Percentiles rank a stretch among this genome's conserved stretches.
phyloP scores from a whole-genome alignment of 805 yeast species.

The Sugiyamaella mastotermitis region DNA sequence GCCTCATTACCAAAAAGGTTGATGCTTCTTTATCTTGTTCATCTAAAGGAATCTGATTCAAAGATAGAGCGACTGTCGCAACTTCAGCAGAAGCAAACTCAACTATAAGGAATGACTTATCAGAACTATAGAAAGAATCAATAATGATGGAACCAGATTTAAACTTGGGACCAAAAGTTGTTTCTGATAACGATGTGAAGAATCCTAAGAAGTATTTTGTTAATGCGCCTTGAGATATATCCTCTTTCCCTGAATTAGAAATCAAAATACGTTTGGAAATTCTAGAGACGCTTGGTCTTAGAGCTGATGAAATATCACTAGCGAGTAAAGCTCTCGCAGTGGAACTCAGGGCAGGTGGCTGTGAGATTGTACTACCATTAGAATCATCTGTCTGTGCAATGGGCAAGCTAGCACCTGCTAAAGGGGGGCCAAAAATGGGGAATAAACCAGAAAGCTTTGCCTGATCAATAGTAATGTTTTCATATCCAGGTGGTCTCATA shows the following conservation, averaged over 20 bases:
- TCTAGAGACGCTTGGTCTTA: not conserved
- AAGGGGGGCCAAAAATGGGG: slow-evolving; percentile 45
- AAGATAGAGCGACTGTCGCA: slow-evolving; percentile 51
- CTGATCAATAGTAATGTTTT: slow-evolving; percentile 62
- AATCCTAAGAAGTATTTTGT: not conserved
- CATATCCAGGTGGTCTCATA: slow-evolving; percentile 63
- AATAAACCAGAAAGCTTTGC: slow-evolving; percentile 78
- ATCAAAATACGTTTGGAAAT: not conserved
- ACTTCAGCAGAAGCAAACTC: slow-evolving; percentile 45
- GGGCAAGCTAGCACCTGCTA: not conserved
- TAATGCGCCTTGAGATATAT: not conserved
- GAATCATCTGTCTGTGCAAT: slow-evolving; percentile 8
- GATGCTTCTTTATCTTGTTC: slow-evolving; percentile 1
- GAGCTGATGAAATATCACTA: not conserved
- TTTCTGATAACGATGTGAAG: not conserved
- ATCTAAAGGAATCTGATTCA: slow-evolving; percentile 28
- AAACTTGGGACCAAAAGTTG: not conserved
- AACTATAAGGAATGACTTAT: slow-evolving; percentile 34
- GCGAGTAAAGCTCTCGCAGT: not conserved
- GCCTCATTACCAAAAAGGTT: slow-evolving; percentile 30
- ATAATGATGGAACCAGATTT: not conserved
- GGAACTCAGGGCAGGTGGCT: not conserved
- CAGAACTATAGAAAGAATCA: not conserved
- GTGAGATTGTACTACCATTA: too few species aligned
- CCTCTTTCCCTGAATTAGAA: not conserved